Conservation (phyloP, 148 eudicot species). For the Arctostaphylos glauca region DNA sequence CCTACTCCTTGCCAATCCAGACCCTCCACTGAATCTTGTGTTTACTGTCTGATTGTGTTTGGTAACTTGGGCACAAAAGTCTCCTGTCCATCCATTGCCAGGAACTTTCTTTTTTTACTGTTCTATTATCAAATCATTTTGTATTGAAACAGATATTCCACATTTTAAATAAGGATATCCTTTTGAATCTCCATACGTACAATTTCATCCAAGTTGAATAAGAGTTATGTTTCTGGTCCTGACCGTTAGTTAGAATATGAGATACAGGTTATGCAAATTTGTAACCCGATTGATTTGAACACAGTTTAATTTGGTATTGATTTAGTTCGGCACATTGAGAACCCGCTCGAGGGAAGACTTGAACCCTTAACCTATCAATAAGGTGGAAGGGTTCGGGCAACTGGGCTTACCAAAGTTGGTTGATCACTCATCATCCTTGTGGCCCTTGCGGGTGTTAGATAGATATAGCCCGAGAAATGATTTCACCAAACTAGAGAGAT, state of each 20-base stretch:
- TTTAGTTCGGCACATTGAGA: neutral
- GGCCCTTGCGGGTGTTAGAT: neutral
- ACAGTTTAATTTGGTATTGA: neutral
- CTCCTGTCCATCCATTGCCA: neutral
- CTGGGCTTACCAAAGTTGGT: neutral
- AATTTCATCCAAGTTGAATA: neutral
- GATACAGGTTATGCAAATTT: neutral
- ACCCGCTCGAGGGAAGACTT: neutral
- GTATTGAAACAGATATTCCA: neutral
- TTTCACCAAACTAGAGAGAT: neutral
- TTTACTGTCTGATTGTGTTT: slow-evolving; percentile 1
- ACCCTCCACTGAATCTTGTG: slow-evolving; percentile 16
- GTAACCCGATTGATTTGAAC: neutral
- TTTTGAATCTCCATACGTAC: neutral
- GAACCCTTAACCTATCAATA: neutral
- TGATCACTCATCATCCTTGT: neutral
- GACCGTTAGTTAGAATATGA: neutral
- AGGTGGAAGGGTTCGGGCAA: neutral
- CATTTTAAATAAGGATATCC: neutral
- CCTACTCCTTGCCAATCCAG: slow-evolving; percentile 8
- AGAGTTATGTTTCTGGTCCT: neutral
- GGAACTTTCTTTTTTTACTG: neutral
- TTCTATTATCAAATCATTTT: neutral
- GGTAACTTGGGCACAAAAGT: slow-evolving; percentile 9
- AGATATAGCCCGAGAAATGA: neutral